Evolutionary conservation across 768 basidiomycete species (phyloP).

Genomic region (Lactarius tabidus): DNA sequence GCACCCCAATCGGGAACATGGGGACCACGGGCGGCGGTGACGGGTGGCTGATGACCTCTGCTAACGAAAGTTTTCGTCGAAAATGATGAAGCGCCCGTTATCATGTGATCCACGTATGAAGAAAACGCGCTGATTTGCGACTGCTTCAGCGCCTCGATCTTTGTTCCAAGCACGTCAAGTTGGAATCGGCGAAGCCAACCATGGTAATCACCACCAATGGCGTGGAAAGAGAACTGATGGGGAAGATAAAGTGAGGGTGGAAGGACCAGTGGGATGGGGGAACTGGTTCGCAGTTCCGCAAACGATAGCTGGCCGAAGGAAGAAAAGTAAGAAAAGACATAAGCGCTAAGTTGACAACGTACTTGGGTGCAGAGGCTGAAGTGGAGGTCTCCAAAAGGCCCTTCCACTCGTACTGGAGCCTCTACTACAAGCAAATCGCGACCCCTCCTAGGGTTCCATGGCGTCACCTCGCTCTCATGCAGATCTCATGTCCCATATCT

Average conservation of each 20-base stretch:
- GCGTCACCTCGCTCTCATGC: too few species aligned
- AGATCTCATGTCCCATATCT: too few species aligned
- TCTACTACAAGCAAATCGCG: slow-evolving; percentile 52
- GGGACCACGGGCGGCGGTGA: slow-evolving; percentile 52
- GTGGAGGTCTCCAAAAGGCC: slow-evolving; percentile 1
- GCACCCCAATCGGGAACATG: slow-evolving; percentile 72
- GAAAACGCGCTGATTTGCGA: slow-evolving; percentile 59
- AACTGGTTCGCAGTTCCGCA: slow-evolving; percentile 78
- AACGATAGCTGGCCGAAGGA: slow-evolving; percentile 61
- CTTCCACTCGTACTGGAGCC: slow-evolving; percentile 29
- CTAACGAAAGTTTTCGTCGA: slow-evolving; percentile 75
- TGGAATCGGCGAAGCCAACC: slow-evolving; percentile 65
- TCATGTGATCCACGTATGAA: slow-evolving; percentile 47
- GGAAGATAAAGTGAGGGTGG: slow-evolving; percentile 78
- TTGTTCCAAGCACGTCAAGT: slow-evolving; percentile 50
- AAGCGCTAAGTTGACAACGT: not conserved
- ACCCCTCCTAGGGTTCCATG: too few species aligned
- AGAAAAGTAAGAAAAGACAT: slow-evolving; percentile 1
- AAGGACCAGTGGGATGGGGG: slow-evolving; percentile 52
- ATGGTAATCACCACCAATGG: slow-evolving; percentile 73
- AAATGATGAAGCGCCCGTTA: slow-evolving; percentile 46
- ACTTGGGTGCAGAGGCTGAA: slow-evolving; percentile 24
- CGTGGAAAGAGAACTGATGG: slow-evolving; percentile 80
- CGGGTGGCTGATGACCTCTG: slow-evolving; percentile 50
- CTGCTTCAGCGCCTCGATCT: slow-evolving; percentile 67